These are phyloP conservation scores for Xylaria acuta DNA, from an alignment of 495 filamentous ascomycete genomes.

Conservation along the genomic window DNA sequence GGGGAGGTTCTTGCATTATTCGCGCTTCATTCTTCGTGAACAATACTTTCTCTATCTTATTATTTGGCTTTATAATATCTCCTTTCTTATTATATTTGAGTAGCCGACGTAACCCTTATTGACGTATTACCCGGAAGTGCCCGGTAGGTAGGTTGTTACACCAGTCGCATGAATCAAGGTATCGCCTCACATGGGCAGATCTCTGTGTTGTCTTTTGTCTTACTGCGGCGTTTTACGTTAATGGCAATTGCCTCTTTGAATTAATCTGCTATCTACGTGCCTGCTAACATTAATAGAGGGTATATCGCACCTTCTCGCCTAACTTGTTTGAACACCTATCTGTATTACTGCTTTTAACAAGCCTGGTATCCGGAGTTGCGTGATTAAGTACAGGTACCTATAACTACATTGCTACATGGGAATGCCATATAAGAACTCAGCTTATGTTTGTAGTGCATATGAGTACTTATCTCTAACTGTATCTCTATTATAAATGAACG, in stretches of 20 bases:
- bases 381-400: background rate
- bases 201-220: background rate
- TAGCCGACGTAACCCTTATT: background rate
- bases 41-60: background rate
- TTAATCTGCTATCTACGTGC: background rate
- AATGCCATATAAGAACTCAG: no score
- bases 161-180: background rate
- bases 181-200: background rate
- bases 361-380: background rate
- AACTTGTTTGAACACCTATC: background rate
- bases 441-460: no score
- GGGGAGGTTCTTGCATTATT: background rate
- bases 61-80: background rate
- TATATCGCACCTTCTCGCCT: background rate
- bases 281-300: background rate
- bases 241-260: background rate
- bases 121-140: background rate
- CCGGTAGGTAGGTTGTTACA: background rate
- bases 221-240: background rate
- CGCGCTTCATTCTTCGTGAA: background rate
- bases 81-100: background rate
- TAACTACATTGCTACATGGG: no score
- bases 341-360: background rate
- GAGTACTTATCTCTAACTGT: no score
- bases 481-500: no score